phyloP scores from a whole-genome alignment of 768 basidiomycete genomes.

The Hortiboletus flavorubellus region DNA sequence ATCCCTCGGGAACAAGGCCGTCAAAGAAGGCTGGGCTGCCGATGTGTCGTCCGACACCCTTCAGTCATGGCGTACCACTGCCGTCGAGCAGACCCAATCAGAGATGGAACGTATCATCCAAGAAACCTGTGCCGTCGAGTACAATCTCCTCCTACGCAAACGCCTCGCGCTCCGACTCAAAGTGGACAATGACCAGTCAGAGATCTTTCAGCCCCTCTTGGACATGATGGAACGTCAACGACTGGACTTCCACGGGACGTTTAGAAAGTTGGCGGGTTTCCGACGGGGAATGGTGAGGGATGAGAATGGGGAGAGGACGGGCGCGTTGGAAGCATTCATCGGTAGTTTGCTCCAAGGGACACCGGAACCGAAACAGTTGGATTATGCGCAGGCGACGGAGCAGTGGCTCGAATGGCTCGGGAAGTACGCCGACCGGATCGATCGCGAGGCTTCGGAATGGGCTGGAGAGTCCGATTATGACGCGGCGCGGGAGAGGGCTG shows the following conservation, averaged over 20 bases:
- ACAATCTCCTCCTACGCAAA: conserved; percentile 69
- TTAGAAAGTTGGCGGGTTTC: conserved; percentile 71
- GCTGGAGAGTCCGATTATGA: conserved; percentile 37
- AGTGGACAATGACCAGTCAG: conserved; percentile 54
- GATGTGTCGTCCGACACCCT: conserved; percentile 49
- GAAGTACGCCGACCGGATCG: conserved; percentile 56
- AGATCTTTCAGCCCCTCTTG: conserved; percentile 66
- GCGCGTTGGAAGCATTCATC: conserved; percentile 40
- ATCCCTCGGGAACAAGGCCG: conserved; percentile 46
- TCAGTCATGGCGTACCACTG: conserved; percentile 58
- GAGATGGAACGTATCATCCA: conserved; percentile 63
- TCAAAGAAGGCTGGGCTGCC: conserved; percentile 61
- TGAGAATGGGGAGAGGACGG: conserved; percentile 9
- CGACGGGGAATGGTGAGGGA: conserved; percentile 36
- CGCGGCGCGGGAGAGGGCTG: conserved; percentile 45
- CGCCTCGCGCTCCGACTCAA: conserved; percentile 72
- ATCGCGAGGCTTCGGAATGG: conserved; percentile 50
- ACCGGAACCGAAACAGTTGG: conserved; percentile 44
- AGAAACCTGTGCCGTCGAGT: conserved; percentile 58
- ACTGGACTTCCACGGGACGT: conserved; percentile 88
- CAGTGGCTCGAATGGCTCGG: conserved; percentile 66
- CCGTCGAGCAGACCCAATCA: conserved; percentile 47
- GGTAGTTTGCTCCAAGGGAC: conserved; percentile 44
- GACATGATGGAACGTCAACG: conserved; percentile 65
- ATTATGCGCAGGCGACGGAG: conserved; percentile 42